Conservation (phyloP, 176 grass and related monocot genomes). For the Raddia distichophylla region DNA sequence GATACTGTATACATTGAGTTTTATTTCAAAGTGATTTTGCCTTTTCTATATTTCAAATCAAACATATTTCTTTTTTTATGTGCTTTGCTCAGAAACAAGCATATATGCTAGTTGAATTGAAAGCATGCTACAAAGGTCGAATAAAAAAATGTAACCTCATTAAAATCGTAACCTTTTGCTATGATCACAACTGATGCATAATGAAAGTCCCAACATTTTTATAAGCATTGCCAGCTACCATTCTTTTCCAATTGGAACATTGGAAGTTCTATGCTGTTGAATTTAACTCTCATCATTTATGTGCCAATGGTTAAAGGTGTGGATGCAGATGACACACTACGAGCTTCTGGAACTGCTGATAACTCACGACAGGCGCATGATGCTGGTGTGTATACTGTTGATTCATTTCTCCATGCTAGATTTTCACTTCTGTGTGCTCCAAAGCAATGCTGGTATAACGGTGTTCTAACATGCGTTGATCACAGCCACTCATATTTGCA, state of each 20-base stretch:
- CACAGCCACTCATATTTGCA: background rate
- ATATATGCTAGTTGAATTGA: conserved; percentile 1
- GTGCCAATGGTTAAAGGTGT: conserved; percentile 6
- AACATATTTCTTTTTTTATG: background rate
- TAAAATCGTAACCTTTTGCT: background rate
- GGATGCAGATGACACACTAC: conserved; percentile 12
- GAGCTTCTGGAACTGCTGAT: conserved; percentile 31
- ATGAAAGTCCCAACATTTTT: background rate
- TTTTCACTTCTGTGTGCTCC: conserved; percentile 22
- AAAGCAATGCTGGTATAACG: background rate
- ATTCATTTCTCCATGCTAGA: conserved; percentile 14
- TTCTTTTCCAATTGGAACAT: conserved; percentile 2
- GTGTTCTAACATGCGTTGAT: conserved; percentile 22
- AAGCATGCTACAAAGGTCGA: background rate
- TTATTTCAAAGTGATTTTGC: background rate
- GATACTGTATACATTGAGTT: background rate
- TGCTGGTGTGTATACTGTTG: conserved; percentile 34
- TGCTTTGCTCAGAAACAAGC: background rate
- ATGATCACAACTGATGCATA: background rate
- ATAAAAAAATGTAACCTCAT: background rate
- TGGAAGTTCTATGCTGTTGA: background rate
- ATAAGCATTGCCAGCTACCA: background rate
- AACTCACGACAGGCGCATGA: conserved; percentile 42
- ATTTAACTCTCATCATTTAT: conserved; percentile 19
- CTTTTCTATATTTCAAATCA: background rate